Percentiles rank a stretch among this genome's conserved stretches.
Conservation (phyloP, 805 yeast genomes). For the Pichia paraexigua region DNA sequence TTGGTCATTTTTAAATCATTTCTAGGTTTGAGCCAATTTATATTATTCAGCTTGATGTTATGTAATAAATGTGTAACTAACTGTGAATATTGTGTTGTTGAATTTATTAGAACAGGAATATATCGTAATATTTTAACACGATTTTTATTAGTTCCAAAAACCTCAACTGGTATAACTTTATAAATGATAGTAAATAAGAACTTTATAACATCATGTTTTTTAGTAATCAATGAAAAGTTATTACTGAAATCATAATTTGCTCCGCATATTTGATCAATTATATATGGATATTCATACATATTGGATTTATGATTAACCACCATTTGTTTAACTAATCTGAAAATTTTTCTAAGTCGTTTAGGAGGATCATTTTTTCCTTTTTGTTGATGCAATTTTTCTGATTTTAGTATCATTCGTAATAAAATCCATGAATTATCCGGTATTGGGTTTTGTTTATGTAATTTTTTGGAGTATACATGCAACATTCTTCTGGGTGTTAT, state of each 20-base stretch:
- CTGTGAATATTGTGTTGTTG: constrained; percentile 32
- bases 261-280: constrained; percentile 30
- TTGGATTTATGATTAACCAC: constrained; percentile 27
- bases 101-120: constrained; percentile 32
- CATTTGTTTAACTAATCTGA: constrained; percentile 16
- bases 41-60: constrained; percentile 34
- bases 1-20: constrained; percentile 25
- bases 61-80: constrained; percentile 26
- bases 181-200: constrained; percentile 38
- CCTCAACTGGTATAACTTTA: constrained; percentile 40
- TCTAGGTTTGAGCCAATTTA: constrained; percentile 47
- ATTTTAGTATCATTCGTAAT: constrained; percentile 9
- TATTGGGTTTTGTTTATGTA: constrained; percentile 18
- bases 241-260: constrained; percentile 9
- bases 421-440: constrained; percentile 11
- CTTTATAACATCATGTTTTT: constrained; percentile 29
- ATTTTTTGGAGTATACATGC: constrained; percentile 16
- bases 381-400: constrained; percentile 3
- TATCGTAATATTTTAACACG: constrained; percentile 31
- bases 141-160: constrained; percentile 49
- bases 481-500: constrained; percentile 15
- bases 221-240: constrained; percentile 29
- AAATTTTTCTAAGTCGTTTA: constrained; percentile 19
- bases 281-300: constrained; percentile 28
- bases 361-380: constrained; percentile 12